Conservation (phyloP, 2,329 filamentous ascomycete species). For the Fusarium continuum region DNA sequence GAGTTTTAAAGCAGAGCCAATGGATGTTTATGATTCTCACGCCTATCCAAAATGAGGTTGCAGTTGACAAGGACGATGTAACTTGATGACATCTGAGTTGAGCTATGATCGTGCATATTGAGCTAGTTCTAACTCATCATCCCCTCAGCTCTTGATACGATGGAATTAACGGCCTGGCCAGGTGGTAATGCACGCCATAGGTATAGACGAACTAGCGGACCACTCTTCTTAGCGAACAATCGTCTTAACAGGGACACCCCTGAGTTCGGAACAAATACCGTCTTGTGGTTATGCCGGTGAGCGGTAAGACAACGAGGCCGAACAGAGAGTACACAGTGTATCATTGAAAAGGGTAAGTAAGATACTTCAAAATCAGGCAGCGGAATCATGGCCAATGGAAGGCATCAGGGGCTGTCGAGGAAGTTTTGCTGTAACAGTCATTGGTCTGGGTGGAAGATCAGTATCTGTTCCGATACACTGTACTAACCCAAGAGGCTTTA, state of each 20-base stretch:
- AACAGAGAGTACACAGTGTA: not conserved
- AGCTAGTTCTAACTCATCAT: not conserved
- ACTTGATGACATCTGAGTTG: slow-evolving; percentile 7
- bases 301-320: not conserved
- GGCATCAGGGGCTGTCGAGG: not conserved
- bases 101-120: slow-evolving; percentile 22
- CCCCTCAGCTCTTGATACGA: not conserved
- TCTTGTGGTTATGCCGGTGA: not conserved
- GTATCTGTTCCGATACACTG: too few relatives aligned
- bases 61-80: slow-evolving; percentile 17
- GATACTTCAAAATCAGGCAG: not conserved
- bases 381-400: not conserved
- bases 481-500: too few relatives aligned
- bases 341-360: not conserved
- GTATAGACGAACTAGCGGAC: slow-evolving; percentile 10
- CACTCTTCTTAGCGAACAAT: not conserved
- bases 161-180: not conserved
- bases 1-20: not conserved
- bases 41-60: not conserved
- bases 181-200: slow-evolving; percentile 30
- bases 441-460: slow-evolving; percentile 6
- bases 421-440: not conserved
- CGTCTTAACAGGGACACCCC: slow-evolving; percentile 2
- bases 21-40: not conserved
- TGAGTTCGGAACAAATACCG: slow-evolving; percentile 2